Conservation (phyloP, 1,284 basidiomycete species). For the Ceratorhiza oryzae-sativae region DNA sequence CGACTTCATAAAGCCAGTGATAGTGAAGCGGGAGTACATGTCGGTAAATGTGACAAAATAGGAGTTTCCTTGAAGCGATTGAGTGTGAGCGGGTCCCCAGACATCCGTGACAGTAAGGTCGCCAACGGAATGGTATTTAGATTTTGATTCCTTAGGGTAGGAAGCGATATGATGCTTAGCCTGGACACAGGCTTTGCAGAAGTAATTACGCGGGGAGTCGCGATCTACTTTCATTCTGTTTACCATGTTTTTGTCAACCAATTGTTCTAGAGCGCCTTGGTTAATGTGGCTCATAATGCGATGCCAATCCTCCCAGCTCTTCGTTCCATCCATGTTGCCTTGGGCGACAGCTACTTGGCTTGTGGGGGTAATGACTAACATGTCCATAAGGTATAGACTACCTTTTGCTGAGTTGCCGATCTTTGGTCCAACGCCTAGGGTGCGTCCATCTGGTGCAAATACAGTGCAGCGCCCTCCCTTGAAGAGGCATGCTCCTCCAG, state of each 20-base stretch:
- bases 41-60: constrained; percentile 10
- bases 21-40: not conserved
- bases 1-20: not conserved
- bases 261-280: not conserved
- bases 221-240: not conserved
- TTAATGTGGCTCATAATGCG: not conserved
- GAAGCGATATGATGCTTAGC: not conserved
- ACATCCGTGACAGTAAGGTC: not conserved
- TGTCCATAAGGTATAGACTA: not conserved
- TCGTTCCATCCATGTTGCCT: too few relatives aligned
- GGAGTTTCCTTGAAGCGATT: not conserved
- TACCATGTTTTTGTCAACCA: not conserved
- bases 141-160: constrained; percentile 39
- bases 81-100: not conserved
- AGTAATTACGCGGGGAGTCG: not conserved
- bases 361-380: not conserved
- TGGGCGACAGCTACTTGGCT: too few relatives aligned
- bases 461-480: not conserved
- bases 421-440: not conserved
- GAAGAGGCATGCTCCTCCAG: not conserved
- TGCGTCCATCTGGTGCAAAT: not conserved
- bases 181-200: not conserved
- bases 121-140: constrained; percentile 26
- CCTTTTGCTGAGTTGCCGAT: not conserved
- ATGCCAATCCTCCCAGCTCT: not conserved